Conservation (phyloP, 2,329 filamentous ascomycete species). For the Calonectria honghensis region DNA sequence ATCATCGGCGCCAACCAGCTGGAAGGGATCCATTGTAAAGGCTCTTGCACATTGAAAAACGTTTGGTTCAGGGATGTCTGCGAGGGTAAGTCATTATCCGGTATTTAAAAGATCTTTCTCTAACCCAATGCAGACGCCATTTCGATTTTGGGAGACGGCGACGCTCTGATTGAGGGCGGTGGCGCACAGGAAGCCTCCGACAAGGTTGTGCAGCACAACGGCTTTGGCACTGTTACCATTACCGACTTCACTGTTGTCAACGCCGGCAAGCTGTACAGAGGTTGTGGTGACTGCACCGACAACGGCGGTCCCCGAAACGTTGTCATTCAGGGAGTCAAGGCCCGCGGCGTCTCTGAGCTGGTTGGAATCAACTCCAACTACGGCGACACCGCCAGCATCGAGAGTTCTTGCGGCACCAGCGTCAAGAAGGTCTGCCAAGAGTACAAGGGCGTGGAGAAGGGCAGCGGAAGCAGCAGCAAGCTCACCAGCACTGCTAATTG, state of each 20-base stretch:
- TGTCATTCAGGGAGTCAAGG: slow-evolving; percentile 37
- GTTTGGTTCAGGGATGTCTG: slow-evolving; percentile 64
- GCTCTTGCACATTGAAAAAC: slow-evolving; percentile 57
- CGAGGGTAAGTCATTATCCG: slow-evolving; percentile 46
- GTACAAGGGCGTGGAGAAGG: slow-evolving; percentile 45
- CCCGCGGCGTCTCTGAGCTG: slow-evolving; percentile 50
- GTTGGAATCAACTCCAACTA: slow-evolving; percentile 55
- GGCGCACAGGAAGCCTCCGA: slow-evolving; percentile 50
- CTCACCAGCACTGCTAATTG: slow-evolving; percentile 31
- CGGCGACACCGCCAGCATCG: slow-evolving; percentile 47
- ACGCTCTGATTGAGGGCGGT: slow-evolving; percentile 39
- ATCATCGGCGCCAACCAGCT: slow-evolving; percentile 47
- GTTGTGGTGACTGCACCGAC: slow-evolving; percentile 53
- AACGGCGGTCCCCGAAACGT: slow-evolving; percentile 50
- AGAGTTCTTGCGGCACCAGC: slow-evolving; percentile 45
- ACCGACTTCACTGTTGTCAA: slow-evolving; percentile 50
- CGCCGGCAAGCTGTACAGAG: slow-evolving; percentile 51
- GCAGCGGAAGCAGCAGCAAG: slow-evolving; percentile 18
- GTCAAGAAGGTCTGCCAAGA: slow-evolving; percentile 52
- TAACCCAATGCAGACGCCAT: slow-evolving; percentile 24
- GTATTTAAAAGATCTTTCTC: background rate
- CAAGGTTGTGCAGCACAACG: slow-evolving; percentile 53
- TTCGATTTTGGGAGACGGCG: slow-evolving; percentile 21
- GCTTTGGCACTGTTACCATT: slow-evolving; percentile 48
- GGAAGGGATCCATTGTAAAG: slow-evolving; percentile 54